Evolutionary conservation across 139 green algal genomes (phyloP), one percentile per base, ranked within the genome.

Genomic region (Microglena sp.): DNA sequence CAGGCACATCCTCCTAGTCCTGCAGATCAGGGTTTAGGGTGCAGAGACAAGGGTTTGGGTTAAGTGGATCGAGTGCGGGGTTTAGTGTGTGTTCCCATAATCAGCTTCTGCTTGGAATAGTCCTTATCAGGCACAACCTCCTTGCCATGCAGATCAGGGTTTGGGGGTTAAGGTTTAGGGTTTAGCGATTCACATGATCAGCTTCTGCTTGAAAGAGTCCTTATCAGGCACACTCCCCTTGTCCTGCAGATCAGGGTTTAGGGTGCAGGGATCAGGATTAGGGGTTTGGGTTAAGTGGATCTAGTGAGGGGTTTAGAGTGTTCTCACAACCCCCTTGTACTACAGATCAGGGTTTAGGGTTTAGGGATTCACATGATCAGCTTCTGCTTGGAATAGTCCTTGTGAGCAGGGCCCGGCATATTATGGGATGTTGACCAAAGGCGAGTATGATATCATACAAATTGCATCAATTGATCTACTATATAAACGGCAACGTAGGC

Each of bases 81-180:
- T n/a, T n/a, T n/a, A n/a, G 94, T 99, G 83, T 99, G 94, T 24
- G 94, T 99, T 11, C 94, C 94, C 62, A 99, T 78, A 30, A 99
- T 84, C 36, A 99, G 73, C 57, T 88, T 82, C 82, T 99, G 94
- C 76, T 94, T 94, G 59, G 79, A 89, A 65, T 86, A 94, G 40
- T 94, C 85, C 65, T 90, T 86, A 15, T 73, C 85, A 2, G 67
- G 26, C 2, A 65, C 33, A 0, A 72, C 33, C 61, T 82, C 66
- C 71, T 81, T 85, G 58, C 75, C 63, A 77, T 87, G 77, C 22
- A n/a, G n/a, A n/a, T n/a, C n/a, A n/a, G n/a, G n/a, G n/a, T n/a
- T n/a, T n/a, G n/a, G n/a, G n/a, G n/a, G n/a, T n/a, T n/a, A n/a
- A n/a, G n/a, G n/a, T n/a, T n/a, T n/a, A n/a, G n/a, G n/a, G n/a